Conservation (phyloP, 2,329 filamentous ascomycete species). For the Aspergillus aculeatinus region DNA sequence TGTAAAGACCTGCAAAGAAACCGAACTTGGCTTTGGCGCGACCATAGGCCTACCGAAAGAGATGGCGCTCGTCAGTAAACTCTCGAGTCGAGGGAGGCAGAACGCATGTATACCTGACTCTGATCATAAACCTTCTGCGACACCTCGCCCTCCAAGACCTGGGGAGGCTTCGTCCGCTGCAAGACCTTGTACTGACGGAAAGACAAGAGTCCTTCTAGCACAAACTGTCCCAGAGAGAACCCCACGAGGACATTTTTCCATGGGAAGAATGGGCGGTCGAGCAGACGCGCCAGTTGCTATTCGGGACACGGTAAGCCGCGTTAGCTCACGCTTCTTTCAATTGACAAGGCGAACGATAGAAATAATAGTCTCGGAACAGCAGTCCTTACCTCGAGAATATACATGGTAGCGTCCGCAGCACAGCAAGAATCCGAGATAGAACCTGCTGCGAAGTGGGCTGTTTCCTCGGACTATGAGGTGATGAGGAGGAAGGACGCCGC, state of each 20-base stretch:
- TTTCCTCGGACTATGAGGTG: not conserved
- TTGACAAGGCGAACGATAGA: not conserved
- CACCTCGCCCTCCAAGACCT: slow-evolving; percentile 84
- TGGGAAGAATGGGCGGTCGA: slow-evolving; percentile 89
- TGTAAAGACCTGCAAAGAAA: slow-evolving; percentile 76
- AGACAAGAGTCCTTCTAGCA: slow-evolving; percentile 86
- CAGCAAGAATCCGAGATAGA: slow-evolving; percentile 15
- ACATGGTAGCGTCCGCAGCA: slow-evolving; percentile 28
- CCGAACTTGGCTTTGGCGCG: slow-evolving; percentile 91
- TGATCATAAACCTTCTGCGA: slow-evolving; percentile 90
- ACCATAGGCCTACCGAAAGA: slow-evolving; percentile 70
- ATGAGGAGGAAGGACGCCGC: not conserved
- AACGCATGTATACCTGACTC: slow-evolving; percentile 62
- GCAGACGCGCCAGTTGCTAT: slow-evolving; percentile 72
- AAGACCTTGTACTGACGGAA: slow-evolving; percentile 87
- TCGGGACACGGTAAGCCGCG: slow-evolving; percentile 15
- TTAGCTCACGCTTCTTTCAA: slow-evolving; percentile 12
- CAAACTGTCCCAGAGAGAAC: slow-evolving; percentile 88
- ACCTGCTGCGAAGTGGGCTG: slow-evolving; percentile 16
- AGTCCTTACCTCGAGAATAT: slow-evolving; percentile 37
- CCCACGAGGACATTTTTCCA: slow-evolving; percentile 97
- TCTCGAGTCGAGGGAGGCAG: not conserved
- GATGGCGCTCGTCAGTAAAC: not conserved
- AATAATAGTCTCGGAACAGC: not conserved
- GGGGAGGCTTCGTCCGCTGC: slow-evolving; percentile 74